A percentile compares a stretch with the other conserved stretches of the same genome.
phyloP scores from a whole-genome alignment of 1,284 basidiomycete species.

The Sporisorium iseilematis-ciliati region DNA sequence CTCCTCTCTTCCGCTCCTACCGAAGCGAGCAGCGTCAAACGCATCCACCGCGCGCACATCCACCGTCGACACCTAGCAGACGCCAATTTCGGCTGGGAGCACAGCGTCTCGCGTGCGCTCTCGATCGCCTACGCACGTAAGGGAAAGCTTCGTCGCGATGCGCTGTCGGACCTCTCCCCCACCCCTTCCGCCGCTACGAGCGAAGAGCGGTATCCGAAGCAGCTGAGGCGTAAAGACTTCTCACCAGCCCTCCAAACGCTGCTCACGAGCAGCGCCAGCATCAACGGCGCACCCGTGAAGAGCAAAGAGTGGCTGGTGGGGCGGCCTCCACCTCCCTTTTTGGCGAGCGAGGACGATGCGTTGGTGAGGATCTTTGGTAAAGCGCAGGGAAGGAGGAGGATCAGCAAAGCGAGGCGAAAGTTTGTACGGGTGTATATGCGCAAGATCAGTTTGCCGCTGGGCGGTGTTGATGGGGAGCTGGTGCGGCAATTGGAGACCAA shows the following conservation, averaged over 20 bases:
- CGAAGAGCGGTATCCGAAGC: not conserved
- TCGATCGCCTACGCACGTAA: slow-evolving; percentile 32
- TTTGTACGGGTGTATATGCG: slow-evolving; percentile 21
- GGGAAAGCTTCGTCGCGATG: slow-evolving; percentile 40
- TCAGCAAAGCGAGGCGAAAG: slow-evolving; percentile 17
- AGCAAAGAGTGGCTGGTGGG: slow-evolving; percentile 8
- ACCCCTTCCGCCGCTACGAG: not conserved
- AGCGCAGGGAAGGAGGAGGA: slow-evolving; percentile 12
- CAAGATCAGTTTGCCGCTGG: slow-evolving; percentile 34
- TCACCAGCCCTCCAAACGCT: slow-evolving; percentile 16
- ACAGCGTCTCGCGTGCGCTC: slow-evolving; percentile 31
- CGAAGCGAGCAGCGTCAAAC: not conserved
- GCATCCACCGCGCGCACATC: slow-evolving; percentile 11
- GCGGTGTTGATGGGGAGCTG: slow-evolving; percentile 1
- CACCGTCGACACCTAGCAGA: slow-evolving; percentile 46
- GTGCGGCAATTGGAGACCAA: not conserved
- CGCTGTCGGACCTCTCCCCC: slow-evolving; percentile 24
- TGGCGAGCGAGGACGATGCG: slow-evolving; percentile 31
- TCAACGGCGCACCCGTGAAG: slow-evolving; percentile 32
- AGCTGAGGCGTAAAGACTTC: slow-evolving; percentile 4
- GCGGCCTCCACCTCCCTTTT: slow-evolving; percentile 36
- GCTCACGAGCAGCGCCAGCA: slow-evolving; percentile 17
- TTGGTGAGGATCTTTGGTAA: slow-evolving; percentile 26
- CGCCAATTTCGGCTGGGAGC: slow-evolving; percentile 45
- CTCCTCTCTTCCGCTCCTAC: slow-evolving; percentile 11